These are phyloP conservation scores for Colletotrichum chrysophilum DNA, from an alignment of 2,329 filamentous ascomycete species.

Conservation along the genomic window DNA sequence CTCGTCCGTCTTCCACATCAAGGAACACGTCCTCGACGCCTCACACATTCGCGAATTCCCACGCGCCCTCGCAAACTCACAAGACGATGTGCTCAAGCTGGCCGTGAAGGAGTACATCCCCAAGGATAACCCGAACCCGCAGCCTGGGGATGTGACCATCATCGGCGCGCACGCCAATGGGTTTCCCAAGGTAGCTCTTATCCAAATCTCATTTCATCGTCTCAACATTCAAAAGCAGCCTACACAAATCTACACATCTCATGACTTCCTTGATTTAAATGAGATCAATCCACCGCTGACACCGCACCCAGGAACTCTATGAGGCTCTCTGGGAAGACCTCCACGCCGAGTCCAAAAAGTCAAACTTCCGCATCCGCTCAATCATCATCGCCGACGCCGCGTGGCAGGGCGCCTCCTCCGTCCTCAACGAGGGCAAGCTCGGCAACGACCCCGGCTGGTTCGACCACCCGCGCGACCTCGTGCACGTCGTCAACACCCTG, in stretches of 20 bases:
- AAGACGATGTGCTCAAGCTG: constrained; percentile 77
- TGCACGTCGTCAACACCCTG: constrained; percentile 86
- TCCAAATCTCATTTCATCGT: neutral
- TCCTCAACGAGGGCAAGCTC: constrained; percentile 76
- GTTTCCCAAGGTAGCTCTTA: constrained; percentile 75
- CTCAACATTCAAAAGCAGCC: neutral
- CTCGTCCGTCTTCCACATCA: constrained; percentile 62
- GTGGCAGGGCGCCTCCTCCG: constrained; percentile 80
- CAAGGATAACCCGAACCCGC: constrained; percentile 68
- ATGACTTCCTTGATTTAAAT: neutral
- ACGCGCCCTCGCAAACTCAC: constrained; percentile 70
- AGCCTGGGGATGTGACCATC: constrained; percentile 81
- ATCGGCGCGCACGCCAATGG: constrained; percentile 90
- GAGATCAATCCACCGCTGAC: neutral
- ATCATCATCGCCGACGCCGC: constrained; percentile 94
- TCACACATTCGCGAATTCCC: constrained; percentile 86
- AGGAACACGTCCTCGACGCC: constrained; percentile 75
- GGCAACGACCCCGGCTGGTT: constrained; percentile 86
- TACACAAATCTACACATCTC: neutral
- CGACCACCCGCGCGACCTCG: constrained; percentile 83
- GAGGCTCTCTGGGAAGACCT: constrained; percentile 92
- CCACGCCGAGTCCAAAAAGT: constrained; percentile 52
- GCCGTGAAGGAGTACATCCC: constrained; percentile 90
- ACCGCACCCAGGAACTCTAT: constrained; percentile 75
- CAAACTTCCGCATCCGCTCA: constrained; percentile 72